These are phyloP conservation scores for Proliferodiscus dingleyae DNA, from an alignment of 2,329 filamentous ascomycete genomes.

Conservation along the genomic window DNA sequence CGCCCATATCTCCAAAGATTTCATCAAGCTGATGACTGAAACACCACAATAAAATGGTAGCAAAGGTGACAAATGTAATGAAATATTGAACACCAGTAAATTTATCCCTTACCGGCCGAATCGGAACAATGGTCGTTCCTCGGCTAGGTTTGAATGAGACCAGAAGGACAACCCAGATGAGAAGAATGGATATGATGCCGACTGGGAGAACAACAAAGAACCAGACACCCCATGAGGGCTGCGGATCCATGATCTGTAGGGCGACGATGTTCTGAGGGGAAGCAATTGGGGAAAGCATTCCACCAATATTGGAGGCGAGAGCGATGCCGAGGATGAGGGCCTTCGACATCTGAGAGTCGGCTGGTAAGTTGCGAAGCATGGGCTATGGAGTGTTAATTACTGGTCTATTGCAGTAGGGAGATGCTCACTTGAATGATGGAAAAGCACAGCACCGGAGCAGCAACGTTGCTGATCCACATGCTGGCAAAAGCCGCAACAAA, in stretches of 20 bases:
- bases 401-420: slow-evolving; percentile 8
- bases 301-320: slow-evolving; percentile 89
- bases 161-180: slow-evolving; percentile 86
- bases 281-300: slow-evolving; percentile 93
- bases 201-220: slow-evolving; percentile 95
- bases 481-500: slow-evolving; percentile 95
- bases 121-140: slow-evolving; percentile 85
- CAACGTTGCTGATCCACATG: slow-evolving; percentile 99
- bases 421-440: slow-evolving; percentile 81
- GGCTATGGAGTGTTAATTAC: slow-evolving; percentile 48
- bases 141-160: slow-evolving; percentile 79
- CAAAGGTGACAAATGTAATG: slow-evolving; percentile 74
- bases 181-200: slow-evolving; percentile 77
- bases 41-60: slow-evolving; percentile 90
- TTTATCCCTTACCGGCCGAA: slow-evolving; percentile 80
- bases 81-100: slow-evolving; percentile 93
- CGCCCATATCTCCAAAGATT: slow-evolving; percentile 95
- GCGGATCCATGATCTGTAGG: slow-evolving; percentile 88
- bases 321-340: slow-evolving; percentile 94
- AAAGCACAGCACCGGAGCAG: slow-evolving; percentile 92
- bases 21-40: slow-evolving; percentile 81
- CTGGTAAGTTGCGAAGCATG: slow-evolving; percentile 85
- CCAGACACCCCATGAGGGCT: slow-evolving; percentile 91
- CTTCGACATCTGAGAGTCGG: slow-evolving; percentile 90
- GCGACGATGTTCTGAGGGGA: slow-evolving; percentile 97